Evolutionary conservation across 2,329 filamentous ascomycete species (phyloP).

Genomic region (Juglanconis oblonga): DNA sequence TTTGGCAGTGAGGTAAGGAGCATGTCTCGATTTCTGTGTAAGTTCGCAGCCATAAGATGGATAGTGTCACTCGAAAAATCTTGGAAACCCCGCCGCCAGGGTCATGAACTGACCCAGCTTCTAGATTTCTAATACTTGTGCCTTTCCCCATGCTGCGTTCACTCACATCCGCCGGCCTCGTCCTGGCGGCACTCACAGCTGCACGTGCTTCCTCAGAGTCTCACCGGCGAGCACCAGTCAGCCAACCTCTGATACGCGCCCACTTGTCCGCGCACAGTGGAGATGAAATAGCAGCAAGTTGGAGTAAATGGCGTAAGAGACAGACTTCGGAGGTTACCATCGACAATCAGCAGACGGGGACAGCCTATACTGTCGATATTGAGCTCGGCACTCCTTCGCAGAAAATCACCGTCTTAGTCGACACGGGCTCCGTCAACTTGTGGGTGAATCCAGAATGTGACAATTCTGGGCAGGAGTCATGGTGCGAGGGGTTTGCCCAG

Average conservation of each 20-base stretch:
- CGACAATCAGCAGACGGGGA: constrained; percentile 7
- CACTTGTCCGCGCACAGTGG: constrained; percentile 1
- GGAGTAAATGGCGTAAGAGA: background rate
- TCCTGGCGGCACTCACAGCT: background rate
- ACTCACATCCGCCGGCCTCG: background rate
- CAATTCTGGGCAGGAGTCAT: constrained; percentile 28
- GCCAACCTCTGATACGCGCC: background rate
- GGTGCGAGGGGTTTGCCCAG: constrained; percentile 40
- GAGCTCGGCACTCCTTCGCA: constrained; percentile 48
- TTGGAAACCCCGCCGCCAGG: no score
- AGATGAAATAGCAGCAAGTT: background rate
- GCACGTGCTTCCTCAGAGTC: background rate
- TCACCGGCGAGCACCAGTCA: background rate
- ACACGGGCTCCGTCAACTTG: constrained; percentile 53
- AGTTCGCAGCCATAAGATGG: no score
- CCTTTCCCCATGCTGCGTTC: background rate
- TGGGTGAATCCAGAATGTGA: constrained; percentile 53
- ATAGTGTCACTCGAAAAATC: no score
- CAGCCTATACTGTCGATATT: constrained; percentile 28
- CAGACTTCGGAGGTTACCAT: constrained; percentile 1
- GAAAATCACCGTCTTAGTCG: constrained; percentile 44
- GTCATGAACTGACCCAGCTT: no score
- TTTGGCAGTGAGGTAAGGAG: no score
- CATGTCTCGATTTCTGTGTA: no score
- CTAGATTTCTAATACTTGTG: no score